Base-by-base conservation (phyloP, 192 early-diverging fungal species). In the Entomortierella chlamydospora region DNA sequence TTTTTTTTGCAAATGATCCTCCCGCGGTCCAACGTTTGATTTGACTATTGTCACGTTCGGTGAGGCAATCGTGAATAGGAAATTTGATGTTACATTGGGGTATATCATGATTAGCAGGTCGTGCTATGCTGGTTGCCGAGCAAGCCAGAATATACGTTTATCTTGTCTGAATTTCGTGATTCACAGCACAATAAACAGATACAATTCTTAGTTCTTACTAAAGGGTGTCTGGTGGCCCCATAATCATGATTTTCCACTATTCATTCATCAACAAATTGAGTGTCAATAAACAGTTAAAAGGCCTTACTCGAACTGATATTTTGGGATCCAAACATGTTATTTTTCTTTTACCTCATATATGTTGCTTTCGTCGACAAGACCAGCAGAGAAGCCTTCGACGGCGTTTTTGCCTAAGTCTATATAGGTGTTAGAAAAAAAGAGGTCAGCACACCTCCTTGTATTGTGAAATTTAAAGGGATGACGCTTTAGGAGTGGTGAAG, bases 211-310 rank as follows among this genome's bases (percentile, higher is more conserved):
- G 26, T 37, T 76, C 91, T 86, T 88, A 93, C 91, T 95, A 97
- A 52, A 92, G 81, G 12, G 95, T 95, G 60, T 93, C 95, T 43
- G 88, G 87, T 37, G 97, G 94, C 22, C 96, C 96, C 59, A 97
- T 90, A 62, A 99, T 88, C 86, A 96, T 92, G 34, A 99, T 90
- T 54, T 94, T 92, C 94, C 94, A 94, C 92, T 93, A 80, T 62
- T 62, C 1, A 43, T 57, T 37, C 15, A 47, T 52, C 20, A 18
- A 31, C 22, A 68, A 63, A 47, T 5, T 33, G 30, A 64, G 73
- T 23, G 8, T 15, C 15, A 54, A 33, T 56, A 45, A 51, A 41
- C 7, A 17, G 12, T 53, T 17, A 42, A 60, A 59, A n/a, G n/a
- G n/a, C n/a, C n/a, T n/a, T n/a, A n/a, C n/a, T n/a, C n/a, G n/a